Evolutionary conservation across 768 basidiomycete species (phyloP), one percentile per base, ranked within the genome.

Genomic region (Boletus rubroflammeus): DNA sequence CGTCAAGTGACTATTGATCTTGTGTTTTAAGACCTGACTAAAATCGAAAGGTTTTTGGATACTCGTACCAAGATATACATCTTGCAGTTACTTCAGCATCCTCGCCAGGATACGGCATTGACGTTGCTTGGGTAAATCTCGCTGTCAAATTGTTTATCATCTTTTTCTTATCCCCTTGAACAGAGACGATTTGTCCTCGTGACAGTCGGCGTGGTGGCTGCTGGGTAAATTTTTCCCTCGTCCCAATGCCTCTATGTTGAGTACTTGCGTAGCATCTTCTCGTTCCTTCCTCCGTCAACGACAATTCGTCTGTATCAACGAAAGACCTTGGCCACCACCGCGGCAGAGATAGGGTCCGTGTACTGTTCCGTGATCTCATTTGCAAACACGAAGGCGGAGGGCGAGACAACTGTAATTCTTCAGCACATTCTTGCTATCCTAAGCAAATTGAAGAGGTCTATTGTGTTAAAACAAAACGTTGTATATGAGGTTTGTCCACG

Each of bases 361-460:
- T 87, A 93, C 53, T 94, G 92, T 64, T 79, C 85, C 2, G 81
- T 92, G 28, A 72, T 95, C 3, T 88, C 87, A 0, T 85, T 81
- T 56, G 86, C 88, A 1, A 82, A 84, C 56, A 77, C 80, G 6
- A 79, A 76, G 42, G 68, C 66, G 10, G 77, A 81, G 34, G 66
- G 73, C 1, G 81, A 87, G 41, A 70, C 78, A 4, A 72, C 78
- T 7, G 72, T 78, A 31, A 85, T 91, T 39, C 68, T 85, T 28
- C 78, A 80, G 31, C 84, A 82, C 49, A 64, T 90, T n/a, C 73
- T 91, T 38, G 89, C 90, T 0, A 81, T 92, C 57, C 78, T 88
- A 14, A 77, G 80, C 51, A 93, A 93, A 67, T 72, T 93, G 50
- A 83, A 79, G 47, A 76, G 87, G 46, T 83, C 85, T 1, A 67